Percentiles rank a stretch among this genome's conserved stretches.
Evolutionary conservation across 805 yeast genomes (phyloP).

Genomic region (Tetrapisispora taiwanensis): DNA sequence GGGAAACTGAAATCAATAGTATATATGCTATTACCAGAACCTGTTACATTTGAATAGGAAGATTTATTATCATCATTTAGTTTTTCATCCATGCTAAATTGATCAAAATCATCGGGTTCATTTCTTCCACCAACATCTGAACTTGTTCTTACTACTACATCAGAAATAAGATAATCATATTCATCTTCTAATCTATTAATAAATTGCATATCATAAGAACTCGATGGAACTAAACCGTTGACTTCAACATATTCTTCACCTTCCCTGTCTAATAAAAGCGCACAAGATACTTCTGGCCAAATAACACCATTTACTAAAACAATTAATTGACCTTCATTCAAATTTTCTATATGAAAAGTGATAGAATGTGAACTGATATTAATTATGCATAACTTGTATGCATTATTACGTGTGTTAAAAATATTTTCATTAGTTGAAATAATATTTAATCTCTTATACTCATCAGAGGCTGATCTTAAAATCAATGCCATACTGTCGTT

Average conservation of each 20-base stretch:
- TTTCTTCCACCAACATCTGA: conserved; percentile 34
- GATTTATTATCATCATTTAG: conserved; percentile 2
- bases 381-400: conserved; percentile 34
- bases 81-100: conserved; percentile 2
- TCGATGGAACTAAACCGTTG: conserved; percentile 53
- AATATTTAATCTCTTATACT: conserved; percentile 22
- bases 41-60: not conserved
- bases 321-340: conserved; percentile 33
- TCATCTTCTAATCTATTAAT: conserved; percentile 28
- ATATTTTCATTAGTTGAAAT: conserved; percentile 19
- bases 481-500: conserved; percentile 30
- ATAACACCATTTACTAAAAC: conserved; percentile 54
- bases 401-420: conserved; percentile 25
- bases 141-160: conserved; percentile 32
- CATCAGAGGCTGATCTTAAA: conserved; percentile 26
- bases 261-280: conserved; percentile 29
- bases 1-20: conserved; percentile 27
- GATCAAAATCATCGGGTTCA: conserved; percentile 8
- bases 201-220: conserved; percentile 50
- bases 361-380: conserved; percentile 44
- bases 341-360: conserved; percentile 41
- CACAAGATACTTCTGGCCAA: conserved; percentile 57
- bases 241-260: conserved; percentile 47
- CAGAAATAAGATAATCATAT: conserved; percentile 31
- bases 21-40: conserved; percentile 9